Evolutionary conservation across 2,329 filamentous ascomycete species (phyloP), one percentile per base, ranked within the genome.

Genomic region (Aspergillus sp.): DNA sequence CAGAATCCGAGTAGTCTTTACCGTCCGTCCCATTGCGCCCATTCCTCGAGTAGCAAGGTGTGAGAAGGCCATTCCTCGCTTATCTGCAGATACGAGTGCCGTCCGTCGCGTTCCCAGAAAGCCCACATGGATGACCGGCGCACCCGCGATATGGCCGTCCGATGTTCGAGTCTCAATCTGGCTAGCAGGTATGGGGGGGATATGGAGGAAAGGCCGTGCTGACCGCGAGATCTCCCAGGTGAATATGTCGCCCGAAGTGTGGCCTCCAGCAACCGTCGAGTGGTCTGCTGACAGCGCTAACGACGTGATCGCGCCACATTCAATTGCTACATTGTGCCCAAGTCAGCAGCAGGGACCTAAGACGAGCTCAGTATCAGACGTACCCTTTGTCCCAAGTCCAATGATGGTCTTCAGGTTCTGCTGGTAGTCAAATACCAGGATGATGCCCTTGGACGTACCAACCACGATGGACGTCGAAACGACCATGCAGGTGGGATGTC

Each of bases 31-130:
- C 21, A 99, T 84, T 23, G 92, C 85, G 3, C 95, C 95, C 39
- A 96, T 89, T 1, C 95, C 96, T 69, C 96, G 85, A 9, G 92
- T 96, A 9, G 95, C 96, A 9, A 99, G 84, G 76, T 99, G 96
- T 3, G 95, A 97, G 75, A 99, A 99, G 0, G 95, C 94, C 96
- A 99, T 99, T 19, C 96, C 95, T 52, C 87, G 87, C 70, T 96
- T 91, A 76, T 99, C 93, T 2, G 95, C 95, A 4, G 95, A 99
- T 10, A 98, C 93, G 5, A 99, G 82, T 3, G 96, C 95, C 13
- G 95, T 99, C 70, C 95, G 93, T 61, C 96, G 85, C 3, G 91
- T 97, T 7, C 94, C 95, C 5, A 99, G 82, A 72, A 99, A 99
- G 0, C 94, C 95, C n/a, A 99, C 78, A 75, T 99, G 93, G 6